These are phyloP conservation scores for Leishmania tarentolae DNA, from an alignment of 208 protist genomes.

Conservation along the genomic window DNA sequence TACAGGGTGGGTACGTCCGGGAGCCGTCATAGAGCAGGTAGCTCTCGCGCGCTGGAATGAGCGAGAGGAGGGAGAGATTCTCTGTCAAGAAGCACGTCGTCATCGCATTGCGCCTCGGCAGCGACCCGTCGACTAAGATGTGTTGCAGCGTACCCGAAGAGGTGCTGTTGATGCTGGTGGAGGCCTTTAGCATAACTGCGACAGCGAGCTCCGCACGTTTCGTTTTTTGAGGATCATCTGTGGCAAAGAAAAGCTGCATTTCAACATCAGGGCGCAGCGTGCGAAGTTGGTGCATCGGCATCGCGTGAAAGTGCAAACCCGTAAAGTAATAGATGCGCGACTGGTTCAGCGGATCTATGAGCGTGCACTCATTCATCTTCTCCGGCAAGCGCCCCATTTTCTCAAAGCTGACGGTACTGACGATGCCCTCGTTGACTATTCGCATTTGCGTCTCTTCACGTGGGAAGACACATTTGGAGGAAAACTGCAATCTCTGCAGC, in stretches of 20 bases:
- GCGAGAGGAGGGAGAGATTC: constrained; percentile 42
- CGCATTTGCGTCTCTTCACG: constrained; percentile 52
- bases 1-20: constrained; percentile 74
- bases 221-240: constrained; percentile 8
- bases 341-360: constrained; percentile 51
- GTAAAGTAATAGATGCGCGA: constrained; percentile 52
- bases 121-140: constrained; percentile 61
- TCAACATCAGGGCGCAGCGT: constrained; percentile 60
- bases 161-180: constrained; percentile 51
- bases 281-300: constrained; percentile 66
- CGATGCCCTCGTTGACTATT: constrained; percentile 56
- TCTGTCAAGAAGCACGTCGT: constrained; percentile 68
- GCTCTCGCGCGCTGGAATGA: constrained; percentile 55
- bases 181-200: constrained; percentile 69
- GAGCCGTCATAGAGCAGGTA: constrained; percentile 85
- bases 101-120: constrained; percentile 55
- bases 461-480: constrained; percentile 53
- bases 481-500: constrained; percentile 53
- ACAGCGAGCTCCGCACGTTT: constrained; percentile 46
- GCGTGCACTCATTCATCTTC: constrained; percentile 51
- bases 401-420: constrained; percentile 52
- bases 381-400: constrained; percentile 25
- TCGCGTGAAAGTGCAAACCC: constrained; percentile 66
- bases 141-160: constrained; percentile 60
- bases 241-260: constrained; percentile 68